Evolutionary conservation across 1,284 basidiomycete genomes (phyloP).

Genomic region (Chalciporus piperatoides): DNA sequence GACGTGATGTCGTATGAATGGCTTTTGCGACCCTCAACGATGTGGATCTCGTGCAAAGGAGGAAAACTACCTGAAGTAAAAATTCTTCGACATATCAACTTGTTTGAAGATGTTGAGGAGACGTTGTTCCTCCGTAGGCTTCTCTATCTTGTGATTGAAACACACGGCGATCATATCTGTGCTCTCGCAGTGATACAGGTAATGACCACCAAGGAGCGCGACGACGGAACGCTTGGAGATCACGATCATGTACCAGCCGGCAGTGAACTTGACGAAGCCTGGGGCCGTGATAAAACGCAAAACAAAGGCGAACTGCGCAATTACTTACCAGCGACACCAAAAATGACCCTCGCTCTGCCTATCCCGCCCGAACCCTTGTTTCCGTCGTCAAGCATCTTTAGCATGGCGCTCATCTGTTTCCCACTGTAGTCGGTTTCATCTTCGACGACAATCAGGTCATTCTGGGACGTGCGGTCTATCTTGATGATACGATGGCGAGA

Average conservation of each 20-base stretch:
- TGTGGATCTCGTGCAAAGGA: not conserved
- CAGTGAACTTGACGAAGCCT: slow-evolving; percentile 88
- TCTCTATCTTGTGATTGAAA: slow-evolving; percentile 75
- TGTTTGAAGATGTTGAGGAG: slow-evolving; percentile 94
- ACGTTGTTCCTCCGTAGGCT: slow-evolving; percentile 78
- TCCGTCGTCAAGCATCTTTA: slow-evolving; percentile 94
- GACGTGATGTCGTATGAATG: slow-evolving; percentile 98
- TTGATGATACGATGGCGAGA: slow-evolving; percentile 87
- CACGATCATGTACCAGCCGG: slow-evolving; percentile 89
- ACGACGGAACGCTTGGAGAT: slow-evolving; percentile 91
- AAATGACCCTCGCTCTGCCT: slow-evolving; percentile 78
- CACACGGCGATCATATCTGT: slow-evolving; percentile 80
- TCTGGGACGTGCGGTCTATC: slow-evolving; percentile 80
- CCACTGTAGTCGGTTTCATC: slow-evolving; percentile 87
- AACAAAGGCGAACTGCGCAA: not conserved
- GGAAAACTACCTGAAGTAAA: slow-evolving; percentile 85
- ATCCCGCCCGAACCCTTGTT: slow-evolving; percentile 87
- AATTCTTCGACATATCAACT: slow-evolving; percentile 98
- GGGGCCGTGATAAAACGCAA: not conserved
- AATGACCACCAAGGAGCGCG: slow-evolving; percentile 93
- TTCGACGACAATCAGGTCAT: slow-evolving; percentile 74
- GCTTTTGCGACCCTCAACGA: slow-evolving; percentile 39
- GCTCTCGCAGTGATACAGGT: slow-evolving; percentile 95
- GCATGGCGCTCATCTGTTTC: slow-evolving; percentile 83
- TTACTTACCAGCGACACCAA: slow-evolving; percentile 64